Percentiles rank a stretch among this genome's conserved stretches.
Conservation (phyloP, 306 rosid species). For the Quercus rubra region DNA sequence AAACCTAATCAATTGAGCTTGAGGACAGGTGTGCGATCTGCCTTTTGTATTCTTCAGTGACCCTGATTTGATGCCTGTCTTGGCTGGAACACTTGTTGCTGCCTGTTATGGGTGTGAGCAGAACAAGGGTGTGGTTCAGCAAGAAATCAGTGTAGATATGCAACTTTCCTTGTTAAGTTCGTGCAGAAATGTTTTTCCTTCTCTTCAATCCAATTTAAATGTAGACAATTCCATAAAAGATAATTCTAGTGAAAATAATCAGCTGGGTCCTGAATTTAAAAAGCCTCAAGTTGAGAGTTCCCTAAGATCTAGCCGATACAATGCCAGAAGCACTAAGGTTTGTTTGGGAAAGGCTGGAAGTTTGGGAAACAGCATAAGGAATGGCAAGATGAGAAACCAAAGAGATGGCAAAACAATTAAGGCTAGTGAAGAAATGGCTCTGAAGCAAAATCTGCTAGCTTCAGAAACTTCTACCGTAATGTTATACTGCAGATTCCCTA, state of each 20-base stretch:
- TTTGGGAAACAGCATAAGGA: slow-evolving; percentile 53
- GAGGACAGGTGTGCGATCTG: slow-evolving; percentile 85
- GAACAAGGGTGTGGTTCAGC: slow-evolving; percentile 89
- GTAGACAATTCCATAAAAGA: slow-evolving; percentile 43
- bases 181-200: slow-evolving; percentile 54
- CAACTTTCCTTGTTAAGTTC: slow-evolving; percentile 77
- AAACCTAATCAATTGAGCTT: slow-evolving; percentile 38
- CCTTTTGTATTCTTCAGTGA: slow-evolving; percentile 97
- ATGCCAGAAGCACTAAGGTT: slow-evolving; percentile 43
- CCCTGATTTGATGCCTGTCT: slow-evolving; percentile 93
- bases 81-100: slow-evolving; percentile 84
- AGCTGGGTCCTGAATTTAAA: slow-evolving; percentile 35
- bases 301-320: slow-evolving; percentile 43
- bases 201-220: slow-evolving; percentile 37
- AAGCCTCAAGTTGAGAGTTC: slow-evolving; percentile 47
- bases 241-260: slow-evolving; percentile 53
- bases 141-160: slow-evolving; percentile 92
- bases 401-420: slow-evolving; percentile 59
- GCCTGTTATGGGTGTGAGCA: slow-evolving; percentile 89
- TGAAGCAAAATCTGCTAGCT: slow-evolving; percentile 42
- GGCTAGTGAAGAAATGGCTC: slow-evolving; percentile 53
- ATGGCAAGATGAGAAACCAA: slow-evolving; percentile 54
- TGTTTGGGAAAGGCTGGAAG: slow-evolving; percentile 47
- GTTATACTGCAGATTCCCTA: slow-evolving; percentile 79
- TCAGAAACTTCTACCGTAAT: slow-evolving; percentile 53